Base-by-base conservation (phyloP, 371 early-diverging fungal species). In the Circinella minor region DNA sequence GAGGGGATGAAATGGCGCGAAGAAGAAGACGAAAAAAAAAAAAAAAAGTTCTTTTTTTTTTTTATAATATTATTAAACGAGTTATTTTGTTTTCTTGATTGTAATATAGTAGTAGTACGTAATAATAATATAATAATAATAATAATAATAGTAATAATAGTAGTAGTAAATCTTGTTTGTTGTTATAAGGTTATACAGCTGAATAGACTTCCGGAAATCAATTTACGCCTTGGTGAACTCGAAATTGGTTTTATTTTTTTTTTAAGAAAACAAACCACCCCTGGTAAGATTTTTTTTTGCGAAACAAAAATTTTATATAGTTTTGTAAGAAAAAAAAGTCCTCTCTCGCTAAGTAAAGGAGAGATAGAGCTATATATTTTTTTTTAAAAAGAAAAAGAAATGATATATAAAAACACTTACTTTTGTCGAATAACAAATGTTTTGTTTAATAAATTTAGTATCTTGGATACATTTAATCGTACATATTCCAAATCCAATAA, bases 401-500 rank as follows among this genome's bases (percentile, higher is more conserved):
- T 36, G 27, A 38, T 27, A 34, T 34, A 34, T 34, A 20, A 37
- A 48, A 39, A 48, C 46, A 68, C 71, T 67, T 84, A 81, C 71
- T 82, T 78, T 75, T 74, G 76, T 72, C 69, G 91, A 80, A 77
- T 79, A 5, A 82, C 76, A 70, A 84, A 84, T 14, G 79, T 84
- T 36, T 77, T 77, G 67, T 80, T 82, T 48, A 84, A 71, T 49
- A 84, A 74, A n/a, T 66, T 66, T 5, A 84, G 65, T 3, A 78
- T 79, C 67, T 79, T 84, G 54, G 80, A 73, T 10, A 84, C 85
- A 67, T 92, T 92, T 61, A 98, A 82, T 70, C 94, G 93, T 27
- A 98, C 95, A 70, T 96, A 98, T 81, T 97, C 97, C 11, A 97
- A 85, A 75, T 98, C 98, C 61, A 98, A 79, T 37, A 91, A 75